These are phyloP conservation scores for Suillus clintonianus DNA, from an alignment of 768 basidiomycete genomes.

Conservation along the genomic window DNA sequence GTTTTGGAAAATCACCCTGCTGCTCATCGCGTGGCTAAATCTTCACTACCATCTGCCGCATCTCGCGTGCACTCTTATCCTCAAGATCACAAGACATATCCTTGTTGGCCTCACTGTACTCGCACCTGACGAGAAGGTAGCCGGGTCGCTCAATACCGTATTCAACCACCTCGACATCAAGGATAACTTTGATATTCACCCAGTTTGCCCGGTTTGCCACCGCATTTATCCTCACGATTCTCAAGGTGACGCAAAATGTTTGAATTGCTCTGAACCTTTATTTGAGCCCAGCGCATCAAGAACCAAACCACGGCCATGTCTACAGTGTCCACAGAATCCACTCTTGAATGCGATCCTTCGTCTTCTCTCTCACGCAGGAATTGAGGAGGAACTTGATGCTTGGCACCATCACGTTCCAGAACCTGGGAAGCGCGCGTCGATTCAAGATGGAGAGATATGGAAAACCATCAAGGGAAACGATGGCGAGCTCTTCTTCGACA, in stretches of 20 bases:
- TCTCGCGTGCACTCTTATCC: background rate
- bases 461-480: no score
- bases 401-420: background rate
- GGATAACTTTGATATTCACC: background rate
- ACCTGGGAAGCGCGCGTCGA: background rate
- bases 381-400: background rate
- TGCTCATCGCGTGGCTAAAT: background rate
- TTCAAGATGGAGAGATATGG: background rate
- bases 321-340: background rate
- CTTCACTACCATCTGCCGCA: background rate
- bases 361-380: background rate
- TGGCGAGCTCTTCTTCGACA: background rate
- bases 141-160: background rate
- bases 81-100: background rate
- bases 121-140: background rate
- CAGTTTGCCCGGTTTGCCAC: background rate
- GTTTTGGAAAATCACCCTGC: background rate
- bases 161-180: background rate
- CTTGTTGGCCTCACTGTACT: background rate
- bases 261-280: no score
- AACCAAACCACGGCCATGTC: background rate
- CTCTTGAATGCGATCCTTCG: background rate
- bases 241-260: no score
- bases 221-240: no score
- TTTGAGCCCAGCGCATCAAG: background rate